phyloP scores from a whole-genome alignment of 305 asterid species.

The Fraxinus ornus region DNA sequence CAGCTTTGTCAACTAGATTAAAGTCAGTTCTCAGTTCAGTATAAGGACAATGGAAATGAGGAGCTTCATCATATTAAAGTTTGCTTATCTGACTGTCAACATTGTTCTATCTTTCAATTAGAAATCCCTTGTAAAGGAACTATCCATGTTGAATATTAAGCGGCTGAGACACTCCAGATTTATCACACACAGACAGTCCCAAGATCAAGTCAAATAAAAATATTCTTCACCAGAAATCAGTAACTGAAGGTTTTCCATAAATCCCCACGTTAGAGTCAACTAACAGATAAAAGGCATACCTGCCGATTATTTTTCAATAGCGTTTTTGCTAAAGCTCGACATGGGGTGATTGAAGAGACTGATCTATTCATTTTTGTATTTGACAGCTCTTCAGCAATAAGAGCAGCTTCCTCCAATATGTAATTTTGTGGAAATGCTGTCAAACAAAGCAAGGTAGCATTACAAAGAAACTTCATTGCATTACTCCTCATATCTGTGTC shows the following conservation, averaged over 20 bases:
- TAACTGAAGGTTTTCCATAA: neutral
- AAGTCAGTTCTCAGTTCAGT: conserved; percentile 6
- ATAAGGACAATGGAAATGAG: neutral
- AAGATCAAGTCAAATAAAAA: neutral
- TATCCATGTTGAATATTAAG: neutral
- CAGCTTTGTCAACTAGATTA: conserved; percentile 11
- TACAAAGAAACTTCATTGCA: conserved; percentile 80
- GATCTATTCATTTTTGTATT: conserved; percentile 61
- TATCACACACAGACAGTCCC: neutral
- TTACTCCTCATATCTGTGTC: conserved; percentile 58
- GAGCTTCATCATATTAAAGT: conserved; percentile 3
- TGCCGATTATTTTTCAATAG: conserved; percentile 85
- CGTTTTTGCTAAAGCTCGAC: conserved; percentile 82
- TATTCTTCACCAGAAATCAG: neutral
- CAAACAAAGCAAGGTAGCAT: conserved; percentile 76
- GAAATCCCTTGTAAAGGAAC: conserved; percentile 10
- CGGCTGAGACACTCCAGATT: conserved; percentile 1
- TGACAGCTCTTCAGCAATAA: conserved; percentile 87
- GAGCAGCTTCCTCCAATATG: conserved; percentile 88
- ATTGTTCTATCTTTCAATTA: neutral
- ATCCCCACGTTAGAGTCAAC: conserved; percentile 6
- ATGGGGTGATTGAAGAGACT: conserved; percentile 64
- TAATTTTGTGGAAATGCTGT: conserved; percentile 72
- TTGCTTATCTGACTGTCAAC: neutral
- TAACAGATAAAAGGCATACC: conserved; percentile 42